Percentiles rank a stretch among this genome's conserved stretches.
Evolutionary conservation across 2,329 filamentous ascomycete species (phyloP).

Genomic region (Epichloe bromicola): DNA sequence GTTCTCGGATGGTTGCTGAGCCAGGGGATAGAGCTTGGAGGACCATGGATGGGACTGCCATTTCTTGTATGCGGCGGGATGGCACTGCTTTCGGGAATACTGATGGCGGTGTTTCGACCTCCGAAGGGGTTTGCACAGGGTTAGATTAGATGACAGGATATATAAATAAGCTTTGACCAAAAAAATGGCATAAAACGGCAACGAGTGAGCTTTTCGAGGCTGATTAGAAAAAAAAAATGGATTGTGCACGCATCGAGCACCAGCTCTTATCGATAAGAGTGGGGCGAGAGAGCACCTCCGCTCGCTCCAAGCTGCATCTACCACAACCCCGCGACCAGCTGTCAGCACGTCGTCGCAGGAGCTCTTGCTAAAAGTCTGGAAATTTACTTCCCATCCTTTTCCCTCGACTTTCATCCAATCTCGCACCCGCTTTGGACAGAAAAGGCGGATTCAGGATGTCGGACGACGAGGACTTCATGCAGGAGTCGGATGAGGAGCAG

Average conservation of each 20-base stretch:
- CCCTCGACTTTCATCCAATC: no score
- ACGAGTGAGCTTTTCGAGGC: no score
- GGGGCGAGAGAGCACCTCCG: background rate
- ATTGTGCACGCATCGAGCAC: background rate
- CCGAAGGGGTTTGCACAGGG: slow-evolving; percentile 11
- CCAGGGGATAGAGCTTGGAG: slow-evolving; percentile 31
- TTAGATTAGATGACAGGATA: background rate
- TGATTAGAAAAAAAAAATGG: no score
- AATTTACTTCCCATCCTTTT: background rate
- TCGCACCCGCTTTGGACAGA: no score
- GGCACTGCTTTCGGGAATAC: slow-evolving; percentile 14
- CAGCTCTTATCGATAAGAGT: background rate
- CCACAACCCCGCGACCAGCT: background rate
- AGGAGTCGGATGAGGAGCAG: slow-evolving; percentile 35
- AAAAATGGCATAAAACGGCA: no score
- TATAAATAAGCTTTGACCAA: background rate
- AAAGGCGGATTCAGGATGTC: slow-evolving; percentile 25
- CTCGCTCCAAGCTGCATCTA: background rate
- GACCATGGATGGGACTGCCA: slow-evolving; percentile 35
- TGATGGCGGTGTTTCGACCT: slow-evolving; percentile 19
- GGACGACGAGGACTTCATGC: slow-evolving; percentile 38
- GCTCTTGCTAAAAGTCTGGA: background rate
- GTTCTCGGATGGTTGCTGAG: slow-evolving; percentile 33
- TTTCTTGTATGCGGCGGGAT: slow-evolving; percentile 27
- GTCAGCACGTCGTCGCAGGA: background rate